These are phyloP conservation scores for Backusella psychrophila DNA, from an alignment of 192 early-diverging fungal species.

Conservation along the genomic window DNA sequence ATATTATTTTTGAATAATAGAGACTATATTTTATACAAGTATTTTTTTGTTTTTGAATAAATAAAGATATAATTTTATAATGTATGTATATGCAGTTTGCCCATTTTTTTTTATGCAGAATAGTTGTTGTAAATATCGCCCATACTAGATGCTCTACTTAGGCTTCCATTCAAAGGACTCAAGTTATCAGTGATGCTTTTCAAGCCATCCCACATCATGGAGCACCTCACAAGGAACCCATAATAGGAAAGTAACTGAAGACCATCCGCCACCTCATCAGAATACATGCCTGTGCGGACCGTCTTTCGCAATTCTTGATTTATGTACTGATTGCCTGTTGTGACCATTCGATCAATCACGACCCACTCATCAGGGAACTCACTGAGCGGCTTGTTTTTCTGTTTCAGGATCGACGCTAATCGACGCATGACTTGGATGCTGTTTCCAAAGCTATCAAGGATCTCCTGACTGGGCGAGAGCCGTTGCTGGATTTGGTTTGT, in stretches of 20 bases:
- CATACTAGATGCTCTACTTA: conserved; percentile 6
- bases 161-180: conserved; percentile 1
- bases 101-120: background rate
- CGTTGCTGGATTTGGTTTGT: background rate
- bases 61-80: background rate
- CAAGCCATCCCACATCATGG: conserved; percentile 13
- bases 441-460: background rate
- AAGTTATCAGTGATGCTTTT: conserved; percentile 7
- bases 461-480: background rate
- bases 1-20: background rate
- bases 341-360: conserved; percentile 9
- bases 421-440: conserved; percentile 12
- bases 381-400: background rate
- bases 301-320: background rate
- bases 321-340: background rate
- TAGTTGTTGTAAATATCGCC: background rate
- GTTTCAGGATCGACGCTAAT: background rate
- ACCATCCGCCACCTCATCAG: background rate
- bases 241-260: conserved; percentile 7
- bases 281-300: background rate
- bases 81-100: background rate
- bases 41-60: background rate
- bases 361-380: conserved; percentile 16
- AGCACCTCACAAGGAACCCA: conserved; percentile 15
- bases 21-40: background rate